Evolutionary conservation across 2,329 filamentous ascomycete species (phyloP), one percentile per base, ranked within the genome.

Genomic region (Diaporthe sp.): DNA sequence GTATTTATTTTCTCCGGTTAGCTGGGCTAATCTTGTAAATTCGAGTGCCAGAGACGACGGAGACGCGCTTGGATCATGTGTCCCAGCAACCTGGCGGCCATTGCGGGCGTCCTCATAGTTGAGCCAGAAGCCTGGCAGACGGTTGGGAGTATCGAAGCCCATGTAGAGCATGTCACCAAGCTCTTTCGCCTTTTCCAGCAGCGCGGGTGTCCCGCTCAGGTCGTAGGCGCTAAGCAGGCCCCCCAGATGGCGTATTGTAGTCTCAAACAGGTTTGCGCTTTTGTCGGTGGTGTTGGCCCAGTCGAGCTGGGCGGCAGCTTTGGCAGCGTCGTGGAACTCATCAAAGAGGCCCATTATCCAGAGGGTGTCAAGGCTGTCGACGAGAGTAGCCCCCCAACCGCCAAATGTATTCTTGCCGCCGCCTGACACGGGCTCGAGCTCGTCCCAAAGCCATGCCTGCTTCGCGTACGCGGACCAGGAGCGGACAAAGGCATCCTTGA

Each of bases 361-460:
- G 2, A 98, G 87, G 0, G 95, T 96, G 81, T 98, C 95, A 62
- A 96, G 86, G 2, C 91, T 87, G 85, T 98, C 95, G 8, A 98
- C 94, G 76, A 98, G 83, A 0, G 95, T 97, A 25, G 95, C 95
- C n/a, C 94, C 94, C 95, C 95, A 98, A 62, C 94, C 95, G 81
- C 95, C 96, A 83, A 98, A 98, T 0, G 95, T 94, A 81, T 98
- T 94, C 28, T 91, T 91, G 78, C 87, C 91, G n/a, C 85, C 86
- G 72, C 92, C 92, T 44, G 91, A 90, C 12, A 96, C 87, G 3
- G 96, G 96, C 67, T 86, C 89, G 19, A 98, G 85, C 85, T 98
- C 96, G 81, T 98, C 97, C 79, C 97, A 94, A 77, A 92, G 90
- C 92, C 94, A 97, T 17, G 96, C 96, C 79, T 92, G 88, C 77